Conservation (phyloP, 1,284 basidiomycete species). For the Pyrrhoderma noxium region DNA sequence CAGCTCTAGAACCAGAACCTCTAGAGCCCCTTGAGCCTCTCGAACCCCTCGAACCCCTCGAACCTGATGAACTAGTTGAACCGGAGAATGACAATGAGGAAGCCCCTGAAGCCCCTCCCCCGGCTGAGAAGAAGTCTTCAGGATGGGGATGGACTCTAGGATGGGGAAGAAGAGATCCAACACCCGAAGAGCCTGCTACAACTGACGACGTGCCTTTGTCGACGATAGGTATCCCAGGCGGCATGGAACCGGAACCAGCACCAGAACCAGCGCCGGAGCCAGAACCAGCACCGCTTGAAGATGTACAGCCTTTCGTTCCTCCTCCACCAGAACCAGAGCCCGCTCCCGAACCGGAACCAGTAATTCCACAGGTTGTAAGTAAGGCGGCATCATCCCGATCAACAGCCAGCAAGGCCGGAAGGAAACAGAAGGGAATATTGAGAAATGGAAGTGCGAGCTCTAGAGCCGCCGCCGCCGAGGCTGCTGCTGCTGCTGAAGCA, state of each 20-base stretch:
- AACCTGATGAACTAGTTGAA: too few relatives aligned
- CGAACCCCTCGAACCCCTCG: too few relatives aligned
- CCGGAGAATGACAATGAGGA: not conserved
- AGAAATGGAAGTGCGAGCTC: slow-evolving; percentile 7
- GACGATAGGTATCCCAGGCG: slow-evolving; percentile 1
- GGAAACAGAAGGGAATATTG: slow-evolving; percentile 10
- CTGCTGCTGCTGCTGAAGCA: not conserved
- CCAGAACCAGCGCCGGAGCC: not conserved
- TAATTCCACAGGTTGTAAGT: not conserved
- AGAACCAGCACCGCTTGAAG: not conserved
- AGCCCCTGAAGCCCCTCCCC: not conserved
- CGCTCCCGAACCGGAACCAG: not conserved
- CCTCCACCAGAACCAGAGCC: slow-evolving; percentile 5
- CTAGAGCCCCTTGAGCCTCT: too few relatives aligned
- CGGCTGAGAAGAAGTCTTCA: not conserved
- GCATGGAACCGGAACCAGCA: not conserved
- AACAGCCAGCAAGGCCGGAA: not conserved
- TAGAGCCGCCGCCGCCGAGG: slow-evolving; percentile 5
- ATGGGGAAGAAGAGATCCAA: not conserved
- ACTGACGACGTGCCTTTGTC: slow-evolving; percentile 4
- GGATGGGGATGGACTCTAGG: slow-evolving; percentile 9
- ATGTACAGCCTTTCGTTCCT: too few relatives aligned
- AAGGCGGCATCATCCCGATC: slow-evolving; percentile 4
- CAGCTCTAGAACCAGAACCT: too few relatives aligned
- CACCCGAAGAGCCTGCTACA: not conserved